A percentile compares a stretch with the other conserved stretches of the same genome.
These are phyloP conservation scores for Echium plantagineum DNA, from an alignment of 257 asterid genomes.

Conservation along the genomic window DNA sequence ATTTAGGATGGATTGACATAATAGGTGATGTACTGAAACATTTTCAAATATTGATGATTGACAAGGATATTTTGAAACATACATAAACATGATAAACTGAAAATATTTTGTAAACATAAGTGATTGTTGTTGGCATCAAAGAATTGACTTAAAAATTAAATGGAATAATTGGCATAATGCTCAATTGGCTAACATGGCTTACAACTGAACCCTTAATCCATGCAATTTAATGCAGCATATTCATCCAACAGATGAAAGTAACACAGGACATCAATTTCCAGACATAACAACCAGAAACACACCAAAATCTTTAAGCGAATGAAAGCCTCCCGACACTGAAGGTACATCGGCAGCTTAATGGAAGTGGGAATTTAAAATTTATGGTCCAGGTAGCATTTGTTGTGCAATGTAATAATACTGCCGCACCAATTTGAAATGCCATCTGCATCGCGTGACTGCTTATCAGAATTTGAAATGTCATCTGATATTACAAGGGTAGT, in stretches of 20 bases:
- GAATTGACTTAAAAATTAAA: too few species aligned
- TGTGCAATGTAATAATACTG: background rate
- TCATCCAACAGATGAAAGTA: background rate
- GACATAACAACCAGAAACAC: background rate
- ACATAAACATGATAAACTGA: too few species aligned
- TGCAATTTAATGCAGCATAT: too few species aligned
- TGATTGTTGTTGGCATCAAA: too few species aligned
- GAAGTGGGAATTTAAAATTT: background rate
- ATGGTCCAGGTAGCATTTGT: background rate
- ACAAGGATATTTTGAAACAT: too few species aligned
- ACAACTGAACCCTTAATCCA: too few species aligned
- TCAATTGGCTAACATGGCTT: too few species aligned
- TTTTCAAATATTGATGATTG: too few species aligned
- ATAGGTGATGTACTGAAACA: too few species aligned
- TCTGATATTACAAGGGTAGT: conserved; percentile 24
- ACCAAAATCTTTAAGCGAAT: background rate
- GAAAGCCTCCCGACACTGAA: background rate
- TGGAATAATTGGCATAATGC: too few species aligned
- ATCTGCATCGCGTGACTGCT: conserved; percentile 43
- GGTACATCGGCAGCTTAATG: background rate
- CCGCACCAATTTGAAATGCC: conserved; percentile 34
- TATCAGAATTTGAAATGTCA: conserved; percentile 44
- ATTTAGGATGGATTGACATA: too few species aligned
- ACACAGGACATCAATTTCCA: background rate
- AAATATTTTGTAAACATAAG: too few species aligned